Conservation (phyloP, 208 protist species). For the Leishmania braziliensis region DNA sequence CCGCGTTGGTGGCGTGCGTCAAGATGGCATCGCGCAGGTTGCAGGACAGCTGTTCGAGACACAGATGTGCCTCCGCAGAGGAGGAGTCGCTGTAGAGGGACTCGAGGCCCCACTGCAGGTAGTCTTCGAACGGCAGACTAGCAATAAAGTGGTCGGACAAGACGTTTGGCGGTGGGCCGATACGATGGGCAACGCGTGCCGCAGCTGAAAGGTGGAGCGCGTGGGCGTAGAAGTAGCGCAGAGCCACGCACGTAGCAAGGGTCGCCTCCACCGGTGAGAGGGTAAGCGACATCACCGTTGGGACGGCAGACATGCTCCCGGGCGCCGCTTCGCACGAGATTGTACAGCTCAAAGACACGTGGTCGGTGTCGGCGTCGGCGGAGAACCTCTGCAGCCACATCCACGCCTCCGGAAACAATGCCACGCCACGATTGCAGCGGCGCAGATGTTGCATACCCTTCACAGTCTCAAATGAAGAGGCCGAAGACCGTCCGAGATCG, state of each 20-base stretch:
- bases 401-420: conserved; percentile 65
- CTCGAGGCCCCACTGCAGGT: conserved; percentile 64
- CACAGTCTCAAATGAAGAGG: neutral
- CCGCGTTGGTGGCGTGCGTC: conserved; percentile 41
- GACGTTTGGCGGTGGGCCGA: conserved; percentile 26
- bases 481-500: neutral
- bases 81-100: conserved; percentile 38
- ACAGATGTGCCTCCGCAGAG: conserved; percentile 45
- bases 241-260: conserved; percentile 48
- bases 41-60: conserved; percentile 68
- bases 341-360: conserved; percentile 44
- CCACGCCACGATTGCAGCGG: conserved; percentile 53
- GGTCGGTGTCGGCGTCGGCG: conserved; percentile 23
- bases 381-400: conserved; percentile 68
- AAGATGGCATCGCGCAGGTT: conserved; percentile 77
- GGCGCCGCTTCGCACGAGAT: conserved; percentile 28
- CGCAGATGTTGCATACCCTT: conserved; percentile 30
- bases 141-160: conserved; percentile 56
- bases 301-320: neutral
- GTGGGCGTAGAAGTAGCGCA: conserved; percentile 74
- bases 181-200: conserved; percentile 10
- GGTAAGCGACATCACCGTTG: conserved; percentile 42
- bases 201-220: conserved; percentile 21
- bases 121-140: conserved; percentile 47
- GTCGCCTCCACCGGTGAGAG: conserved; percentile 80